Conservation (phyloP, 1,284 basidiomycete genomes). For the Pisolithus thermaeus region DNA sequence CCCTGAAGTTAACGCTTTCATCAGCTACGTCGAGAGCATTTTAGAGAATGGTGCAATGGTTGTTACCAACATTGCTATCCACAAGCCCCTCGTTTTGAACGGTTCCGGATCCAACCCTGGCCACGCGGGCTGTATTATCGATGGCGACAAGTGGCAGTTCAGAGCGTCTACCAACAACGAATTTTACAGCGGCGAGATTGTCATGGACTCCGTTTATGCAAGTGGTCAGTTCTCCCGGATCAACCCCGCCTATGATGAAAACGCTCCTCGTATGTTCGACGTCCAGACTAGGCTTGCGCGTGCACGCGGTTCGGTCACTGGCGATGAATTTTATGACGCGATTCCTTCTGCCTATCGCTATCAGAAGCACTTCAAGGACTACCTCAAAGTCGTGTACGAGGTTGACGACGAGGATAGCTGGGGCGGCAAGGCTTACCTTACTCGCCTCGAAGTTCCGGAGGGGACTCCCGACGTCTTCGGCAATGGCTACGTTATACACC, state of each 20-base stretch:
- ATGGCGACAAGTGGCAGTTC: constrained; percentile 24
- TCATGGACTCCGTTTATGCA: constrained; percentile 25
- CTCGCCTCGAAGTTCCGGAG: constrained; percentile 15
- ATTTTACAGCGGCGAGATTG: constrained; percentile 17
- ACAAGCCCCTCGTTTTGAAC: constrained; percentile 22
- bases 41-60: constrained; percentile 29
- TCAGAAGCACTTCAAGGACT: constrained; percentile 21
- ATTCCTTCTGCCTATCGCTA: constrained; percentile 12
- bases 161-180: constrained; percentile 20
- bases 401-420: constrained; percentile 22
- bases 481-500: constrained; percentile 24
- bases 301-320: constrained; percentile 4
- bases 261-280: constrained; percentile 18
- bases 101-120: constrained; percentile 12
- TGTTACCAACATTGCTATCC: constrained; percentile 17
- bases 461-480: constrained; percentile 24
- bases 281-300: constrained; percentile 16
- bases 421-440: constrained; percentile 21
- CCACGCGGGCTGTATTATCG: constrained; percentile 22
- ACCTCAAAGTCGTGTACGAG: constrained; percentile 23
- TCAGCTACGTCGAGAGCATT: constrained; percentile 25
- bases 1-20: not conserved
- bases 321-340: constrained; percentile 11
- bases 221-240: constrained; percentile 21
- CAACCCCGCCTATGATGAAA: constrained; percentile 22